Conservation (phyloP, 371 early-diverging fungal genomes). For the Phascolomyces articulosus region DNA sequence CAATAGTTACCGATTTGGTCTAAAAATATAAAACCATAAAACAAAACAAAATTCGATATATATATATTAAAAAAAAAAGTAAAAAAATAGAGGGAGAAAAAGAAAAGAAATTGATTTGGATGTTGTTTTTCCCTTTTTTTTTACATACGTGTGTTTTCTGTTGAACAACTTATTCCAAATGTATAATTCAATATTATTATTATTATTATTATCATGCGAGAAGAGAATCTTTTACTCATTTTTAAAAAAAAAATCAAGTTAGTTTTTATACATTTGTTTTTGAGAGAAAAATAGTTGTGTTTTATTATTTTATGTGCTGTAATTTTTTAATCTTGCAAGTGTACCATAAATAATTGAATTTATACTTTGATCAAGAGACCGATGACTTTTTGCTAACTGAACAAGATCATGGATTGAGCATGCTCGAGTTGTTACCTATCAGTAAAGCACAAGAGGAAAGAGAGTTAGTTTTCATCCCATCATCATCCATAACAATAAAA, state of each 20-base stretch:
- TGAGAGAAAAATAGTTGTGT: no score
- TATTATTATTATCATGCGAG: no score
- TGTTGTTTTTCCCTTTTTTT: no score
- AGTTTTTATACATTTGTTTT: no score
- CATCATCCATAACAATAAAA: neutral
- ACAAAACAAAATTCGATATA: neutral
- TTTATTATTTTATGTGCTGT: no score
- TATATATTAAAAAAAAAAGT: neutral
- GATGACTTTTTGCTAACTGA: slow-evolving; percentile 5
- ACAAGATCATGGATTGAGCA: slow-evolving; percentile 2
- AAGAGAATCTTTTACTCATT: no score
- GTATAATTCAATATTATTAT: neutral
- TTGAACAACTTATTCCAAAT: no score
- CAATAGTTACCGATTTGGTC: slow-evolving; percentile 8
- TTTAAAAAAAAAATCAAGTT: no score
- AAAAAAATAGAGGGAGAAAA: neutral
- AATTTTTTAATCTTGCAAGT: neutral
- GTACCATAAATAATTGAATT: neutral
- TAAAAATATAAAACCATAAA: neutral
- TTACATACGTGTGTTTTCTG: neutral
- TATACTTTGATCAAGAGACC: neutral
- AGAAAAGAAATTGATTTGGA: no score
- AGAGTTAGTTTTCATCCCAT: neutral
- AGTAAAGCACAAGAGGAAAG: neutral
- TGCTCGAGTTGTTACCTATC: neutral